Conservation (phyloP, 352 stramenopile genomes). For the Hyaloperonospora brassicae region DNA sequence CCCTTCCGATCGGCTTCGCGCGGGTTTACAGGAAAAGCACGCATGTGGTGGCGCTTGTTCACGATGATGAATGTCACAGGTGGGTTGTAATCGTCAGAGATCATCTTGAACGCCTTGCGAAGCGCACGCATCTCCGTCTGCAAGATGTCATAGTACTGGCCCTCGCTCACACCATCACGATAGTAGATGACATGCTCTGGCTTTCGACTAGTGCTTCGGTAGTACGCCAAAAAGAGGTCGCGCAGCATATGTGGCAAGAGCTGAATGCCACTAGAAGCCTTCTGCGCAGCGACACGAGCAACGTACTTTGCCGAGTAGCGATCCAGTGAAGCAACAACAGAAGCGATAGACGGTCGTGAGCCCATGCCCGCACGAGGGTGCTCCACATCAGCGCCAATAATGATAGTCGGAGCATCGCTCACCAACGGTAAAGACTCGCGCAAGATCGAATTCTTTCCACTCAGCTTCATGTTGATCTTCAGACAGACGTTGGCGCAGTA, state of each 20-base stretch:
- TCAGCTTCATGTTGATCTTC: slow-evolving; percentile 77
- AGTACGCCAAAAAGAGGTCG: slow-evolving; percentile 74
- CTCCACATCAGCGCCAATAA: slow-evolving; percentile 73
- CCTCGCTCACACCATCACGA: slow-evolving; percentile 85
- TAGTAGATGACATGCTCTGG: slow-evolving; percentile 81
- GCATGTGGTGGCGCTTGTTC: slow-evolving; percentile 85
- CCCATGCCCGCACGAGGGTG: slow-evolving; percentile 51
- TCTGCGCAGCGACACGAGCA: slow-evolving; percentile 45
- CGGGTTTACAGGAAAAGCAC: slow-evolving; percentile 44
- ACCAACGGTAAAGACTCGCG: slow-evolving; percentile 39
- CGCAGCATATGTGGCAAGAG: slow-evolving; percentile 52
- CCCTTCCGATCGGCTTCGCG: slow-evolving; percentile 53
- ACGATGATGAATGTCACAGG: slow-evolving; percentile 83
- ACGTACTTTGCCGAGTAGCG: slow-evolving; percentile 50
- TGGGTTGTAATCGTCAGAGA: slow-evolving; percentile 62
- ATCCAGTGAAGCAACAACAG: slow-evolving; percentile 75
- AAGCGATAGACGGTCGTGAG: slow-evolving; percentile 63
- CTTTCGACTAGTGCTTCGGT: slow-evolving; percentile 58
- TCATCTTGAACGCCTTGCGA: slow-evolving; percentile 47
- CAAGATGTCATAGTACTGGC: slow-evolving; percentile 71
- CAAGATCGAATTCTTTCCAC: slow-evolving; percentile 55
- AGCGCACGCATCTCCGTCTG: slow-evolving; percentile 75
- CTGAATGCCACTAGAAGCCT: slow-evolving; percentile 42
- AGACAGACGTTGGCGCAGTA: slow-evolving; percentile 64
- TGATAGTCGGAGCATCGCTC: slow-evolving; percentile 48